A percentile compares a stretch with the other conserved stretches of the same genome.
phyloP scores from a whole-genome alignment of 306 rosid genomes.

The Begonia loranthoides region DNA sequence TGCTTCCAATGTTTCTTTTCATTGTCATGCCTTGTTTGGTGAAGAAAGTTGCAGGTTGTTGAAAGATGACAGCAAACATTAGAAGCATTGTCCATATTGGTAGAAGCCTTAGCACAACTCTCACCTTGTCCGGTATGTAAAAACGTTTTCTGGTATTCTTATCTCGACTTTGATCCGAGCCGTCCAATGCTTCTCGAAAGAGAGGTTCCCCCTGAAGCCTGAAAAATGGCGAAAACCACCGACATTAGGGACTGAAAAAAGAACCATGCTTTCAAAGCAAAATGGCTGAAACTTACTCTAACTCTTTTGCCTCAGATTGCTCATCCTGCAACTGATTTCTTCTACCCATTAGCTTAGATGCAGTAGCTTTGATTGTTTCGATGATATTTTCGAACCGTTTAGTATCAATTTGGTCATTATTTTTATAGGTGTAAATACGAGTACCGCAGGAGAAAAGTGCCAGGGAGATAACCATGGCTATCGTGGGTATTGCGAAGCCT shows the following conservation, averaged over 20 bases:
- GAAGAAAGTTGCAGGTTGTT: constrained; percentile 76
- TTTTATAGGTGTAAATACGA: constrained; percentile 40
- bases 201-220: constrained; percentile 85
- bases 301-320: constrained; percentile 36
- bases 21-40: constrained; percentile 97
- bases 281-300: constrained; percentile 50
- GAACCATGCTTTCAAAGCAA: neutral
- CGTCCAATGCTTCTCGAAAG: constrained; percentile 34
- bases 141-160: constrained; percentile 21
- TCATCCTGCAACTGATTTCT: constrained; percentile 27
- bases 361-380: constrained; percentile 37
- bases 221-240: constrained; percentile 2
- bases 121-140: constrained; percentile 23
- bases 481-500: constrained; percentile 77
- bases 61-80: constrained; percentile 88
- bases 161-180: constrained; percentile 14
- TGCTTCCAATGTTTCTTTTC: constrained; percentile 58
- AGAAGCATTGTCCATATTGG: constrained; percentile 94
- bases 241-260: neutral
- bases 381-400: constrained; percentile 19
- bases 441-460: constrained; percentile 55
- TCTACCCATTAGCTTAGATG: constrained; percentile 33
- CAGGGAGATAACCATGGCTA: constrained; percentile 45
- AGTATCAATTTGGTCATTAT: constrained; percentile 5
- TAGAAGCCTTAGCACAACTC: constrained; percentile 42